A percentile compares a stretch with the other conserved stretches of the same genome.
Evolutionary conservation across 805 yeast genomes (phyloP).

Genomic region (Metschnikowia colocasiae): DNA sequence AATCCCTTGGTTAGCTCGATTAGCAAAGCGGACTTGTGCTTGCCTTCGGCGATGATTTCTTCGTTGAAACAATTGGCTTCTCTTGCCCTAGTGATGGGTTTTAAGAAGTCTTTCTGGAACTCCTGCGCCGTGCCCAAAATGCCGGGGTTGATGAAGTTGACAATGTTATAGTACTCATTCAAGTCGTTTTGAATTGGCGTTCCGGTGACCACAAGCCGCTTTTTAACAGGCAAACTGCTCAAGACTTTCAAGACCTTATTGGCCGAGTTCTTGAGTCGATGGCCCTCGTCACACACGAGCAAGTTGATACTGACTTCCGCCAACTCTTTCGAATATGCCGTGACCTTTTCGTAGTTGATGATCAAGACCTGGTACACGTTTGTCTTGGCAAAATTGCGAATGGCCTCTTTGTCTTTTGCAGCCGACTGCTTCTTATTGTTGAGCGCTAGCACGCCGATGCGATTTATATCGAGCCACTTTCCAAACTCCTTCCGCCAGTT

Average conservation of each 20-base stretch:
- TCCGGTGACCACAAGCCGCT: constrained; percentile 71
- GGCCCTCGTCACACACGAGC: constrained; percentile 93
- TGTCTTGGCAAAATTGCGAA: constrained; percentile 60
- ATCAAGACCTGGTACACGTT: constrained; percentile 78
- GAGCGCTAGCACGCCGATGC: constrained; percentile 63
- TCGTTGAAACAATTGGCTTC: constrained; percentile 54
- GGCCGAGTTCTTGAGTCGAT: constrained; percentile 70
- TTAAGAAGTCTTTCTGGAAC: constrained; percentile 59
- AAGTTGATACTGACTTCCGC: constrained; percentile 53
- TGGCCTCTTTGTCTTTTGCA: constrained; percentile 51
- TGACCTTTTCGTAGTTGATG: constrained; percentile 82
- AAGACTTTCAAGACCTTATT: constrained; percentile 70
- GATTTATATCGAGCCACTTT: constrained; percentile 76
- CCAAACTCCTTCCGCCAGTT: constrained; percentile 88
- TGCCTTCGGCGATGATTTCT: constrained; percentile 52
- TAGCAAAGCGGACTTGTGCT: constrained; percentile 58
- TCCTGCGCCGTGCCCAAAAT: constrained; percentile 58
- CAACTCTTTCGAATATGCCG: constrained; percentile 51
- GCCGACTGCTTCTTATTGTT: constrained; percentile 44
- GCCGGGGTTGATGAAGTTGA: constrained; percentile 83
- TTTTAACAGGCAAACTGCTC: constrained; percentile 49
- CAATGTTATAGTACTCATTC: constrained; percentile 72
- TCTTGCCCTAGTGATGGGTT: constrained; percentile 70
- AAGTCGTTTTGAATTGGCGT: constrained; percentile 94
- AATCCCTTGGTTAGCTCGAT: constrained; percentile 61